These are phyloP conservation scores for Theobroma cacao DNA, from an alignment of 345 rosid species.

Conservation along the genomic window DNA sequence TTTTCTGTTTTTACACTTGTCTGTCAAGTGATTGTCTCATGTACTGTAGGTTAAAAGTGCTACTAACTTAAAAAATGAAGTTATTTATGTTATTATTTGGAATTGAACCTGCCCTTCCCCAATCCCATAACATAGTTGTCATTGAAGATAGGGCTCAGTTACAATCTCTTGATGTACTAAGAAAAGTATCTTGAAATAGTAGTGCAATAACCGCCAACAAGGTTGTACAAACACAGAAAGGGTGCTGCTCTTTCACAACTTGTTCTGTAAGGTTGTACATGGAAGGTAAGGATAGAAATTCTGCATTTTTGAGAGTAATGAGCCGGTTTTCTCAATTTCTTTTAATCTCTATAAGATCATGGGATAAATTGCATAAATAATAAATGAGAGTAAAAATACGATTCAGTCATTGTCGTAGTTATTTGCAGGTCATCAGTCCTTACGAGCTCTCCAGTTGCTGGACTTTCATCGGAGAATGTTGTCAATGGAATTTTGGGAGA, in stretches of 20 bases:
- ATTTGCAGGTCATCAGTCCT: slow-evolving; percentile 63
- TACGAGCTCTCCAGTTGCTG: slow-evolving; percentile 47
- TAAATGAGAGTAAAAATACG: background rate
- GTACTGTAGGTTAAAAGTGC: background rate
- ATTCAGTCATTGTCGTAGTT: background rate
- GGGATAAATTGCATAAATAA: background rate
- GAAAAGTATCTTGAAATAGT: background rate
- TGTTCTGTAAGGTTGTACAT: background rate
- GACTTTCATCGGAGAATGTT: slow-evolving; percentile 72
- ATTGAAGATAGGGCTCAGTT: background rate
- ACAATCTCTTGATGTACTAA: background rate
- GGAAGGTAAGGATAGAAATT: background rate
- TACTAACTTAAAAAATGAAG: background rate
- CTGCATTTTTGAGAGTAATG: background rate
- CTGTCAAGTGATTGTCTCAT: background rate
- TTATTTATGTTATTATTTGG: background rate
- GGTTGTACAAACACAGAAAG: background rate
- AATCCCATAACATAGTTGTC: background rate
- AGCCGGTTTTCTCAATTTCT: background rate
- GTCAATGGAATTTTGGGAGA: slow-evolving; percentile 57
- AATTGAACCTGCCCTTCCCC: background rate
- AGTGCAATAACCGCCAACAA: background rate
- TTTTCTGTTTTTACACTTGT: background rate
- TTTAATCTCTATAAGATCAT: background rate
- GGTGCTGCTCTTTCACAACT: background rate